Conservation (phyloP, 495 filamentous ascomycete species). For the Tuber magnatum region DNA sequence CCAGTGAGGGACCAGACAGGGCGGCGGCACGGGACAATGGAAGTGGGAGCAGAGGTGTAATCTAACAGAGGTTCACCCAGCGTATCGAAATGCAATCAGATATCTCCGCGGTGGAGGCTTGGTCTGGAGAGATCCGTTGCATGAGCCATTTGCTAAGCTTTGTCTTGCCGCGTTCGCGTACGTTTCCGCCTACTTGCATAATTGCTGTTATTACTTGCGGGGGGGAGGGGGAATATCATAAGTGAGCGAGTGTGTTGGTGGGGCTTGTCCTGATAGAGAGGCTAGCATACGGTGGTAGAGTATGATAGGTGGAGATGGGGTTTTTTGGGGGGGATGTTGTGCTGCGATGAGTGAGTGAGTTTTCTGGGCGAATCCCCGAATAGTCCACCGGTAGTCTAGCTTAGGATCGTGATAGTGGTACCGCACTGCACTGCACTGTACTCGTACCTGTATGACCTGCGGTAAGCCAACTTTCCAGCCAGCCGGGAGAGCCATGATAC, state of each 20-base stretch:
- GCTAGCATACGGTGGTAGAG: neutral
- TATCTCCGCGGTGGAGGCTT: neutral
- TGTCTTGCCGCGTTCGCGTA: neutral
- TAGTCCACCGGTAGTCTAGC: no score
- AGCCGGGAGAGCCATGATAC: neutral
- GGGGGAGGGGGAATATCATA: no score
- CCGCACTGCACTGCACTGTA: no score
- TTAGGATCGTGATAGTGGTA: neutral
- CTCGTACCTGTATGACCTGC: neutral
- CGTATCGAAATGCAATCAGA: no score
- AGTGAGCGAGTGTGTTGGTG: neutral
- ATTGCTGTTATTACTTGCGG: neutral
- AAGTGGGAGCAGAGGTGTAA: neutral
- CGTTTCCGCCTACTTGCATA: constrained; percentile 2
- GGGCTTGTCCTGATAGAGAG: neutral
- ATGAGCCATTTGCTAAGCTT: no score
- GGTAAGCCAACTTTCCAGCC: neutral
- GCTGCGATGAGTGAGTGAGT: neutral
- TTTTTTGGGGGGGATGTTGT: neutral
- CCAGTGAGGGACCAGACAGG: no score
- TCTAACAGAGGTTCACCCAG: no score
- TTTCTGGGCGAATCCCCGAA: neutral
- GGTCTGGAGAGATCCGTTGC: neutral
- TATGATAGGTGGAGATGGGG: neutral
- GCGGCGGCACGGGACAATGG: neutral